A percentile compares a stretch with the other conserved stretches of the same genome.
These are phyloP conservation scores for Friedmanniomyces endolithicus DNA, from an alignment of 495 filamentous ascomycete species.

Conservation along the genomic window DNA sequence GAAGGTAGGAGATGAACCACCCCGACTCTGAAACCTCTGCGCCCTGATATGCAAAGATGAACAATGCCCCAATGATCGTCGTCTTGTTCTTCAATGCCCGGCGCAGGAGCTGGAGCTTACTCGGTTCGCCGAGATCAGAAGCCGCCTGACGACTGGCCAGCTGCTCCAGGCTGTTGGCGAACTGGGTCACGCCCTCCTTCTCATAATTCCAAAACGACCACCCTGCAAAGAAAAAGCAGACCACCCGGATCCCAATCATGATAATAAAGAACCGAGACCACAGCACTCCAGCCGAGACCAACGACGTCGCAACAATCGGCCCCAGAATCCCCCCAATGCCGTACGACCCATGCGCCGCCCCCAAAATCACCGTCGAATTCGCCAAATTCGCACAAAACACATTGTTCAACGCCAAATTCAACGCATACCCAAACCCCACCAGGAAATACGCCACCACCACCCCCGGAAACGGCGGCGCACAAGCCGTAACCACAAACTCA, in stretches of 20 bases:
- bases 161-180: conserved; percentile 31
- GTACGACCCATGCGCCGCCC: conserved; percentile 55
- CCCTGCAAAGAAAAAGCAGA: conserved; percentile 37
- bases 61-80: conserved; percentile 57
- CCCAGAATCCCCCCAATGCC: conserved; percentile 56
- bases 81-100: conserved; percentile 43
- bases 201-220: conserved; percentile 52
- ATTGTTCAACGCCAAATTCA: conserved; percentile 59
- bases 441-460: conserved; percentile 54
- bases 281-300: conserved; percentile 38
- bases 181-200: conserved; percentile 32
- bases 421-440: conserved; percentile 52
- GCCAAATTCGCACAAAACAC: conserved; percentile 60
- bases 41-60: conserved; percentile 74
- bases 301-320: conserved; percentile 57
- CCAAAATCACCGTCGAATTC: conserved; percentile 49
- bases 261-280: conserved; percentile 56
- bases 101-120: conserved; percentile 29
- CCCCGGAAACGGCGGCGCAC: conserved; percentile 54
- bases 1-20: conserved; percentile 73
- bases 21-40: conserved; percentile 64
- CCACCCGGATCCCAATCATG: conserved; percentile 36
- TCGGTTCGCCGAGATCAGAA: conserved; percentile 9
- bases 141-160: conserved; percentile 25
- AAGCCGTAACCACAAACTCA: conserved; percentile 52